These are phyloP conservation scores for Acacia confusa DNA, from an alignment of 306 rosid species.

Conservation along the genomic window DNA sequence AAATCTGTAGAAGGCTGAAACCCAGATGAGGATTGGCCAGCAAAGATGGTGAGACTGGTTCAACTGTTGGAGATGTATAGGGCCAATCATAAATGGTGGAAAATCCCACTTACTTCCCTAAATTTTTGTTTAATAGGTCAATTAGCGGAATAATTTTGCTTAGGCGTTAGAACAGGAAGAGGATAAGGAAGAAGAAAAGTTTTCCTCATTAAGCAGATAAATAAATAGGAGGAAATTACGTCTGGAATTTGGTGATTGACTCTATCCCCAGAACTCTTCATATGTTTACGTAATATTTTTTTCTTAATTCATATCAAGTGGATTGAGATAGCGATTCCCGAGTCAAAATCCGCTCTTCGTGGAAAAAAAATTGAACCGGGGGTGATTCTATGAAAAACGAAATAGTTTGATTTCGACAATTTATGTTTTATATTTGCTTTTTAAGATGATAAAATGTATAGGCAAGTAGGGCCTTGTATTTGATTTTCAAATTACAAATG, in stretches of 20 bases:
- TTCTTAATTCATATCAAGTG: background rate
- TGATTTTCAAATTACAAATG: background rate
- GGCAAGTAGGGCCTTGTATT: background rate
- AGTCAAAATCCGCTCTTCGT: background rate
- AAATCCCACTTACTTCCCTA: background rate
- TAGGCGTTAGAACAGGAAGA: background rate
- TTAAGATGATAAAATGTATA: background rate
- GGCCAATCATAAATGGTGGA: conserved; percentile 14
- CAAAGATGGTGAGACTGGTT: conserved; percentile 11
- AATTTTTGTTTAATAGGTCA: background rate
- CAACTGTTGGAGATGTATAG: background rate
- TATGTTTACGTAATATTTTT: background rate
- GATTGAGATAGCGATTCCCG: background rate
- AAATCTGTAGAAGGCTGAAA: background rate
- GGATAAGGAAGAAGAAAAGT: background rate
- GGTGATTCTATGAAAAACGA: background rate
- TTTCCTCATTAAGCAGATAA: background rate
- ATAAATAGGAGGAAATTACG: background rate
- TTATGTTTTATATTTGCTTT: background rate
- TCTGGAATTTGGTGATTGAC: conserved; percentile 19
- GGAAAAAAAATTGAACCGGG: background rate
- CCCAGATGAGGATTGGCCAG: conserved; percentile 25
- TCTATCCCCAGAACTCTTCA: background rate
- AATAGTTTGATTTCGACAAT: background rate
- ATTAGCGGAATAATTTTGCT: background rate